Conservation (phyloP, 2,329 filamentous ascomycete species). For the Alternaria alternata region DNA sequence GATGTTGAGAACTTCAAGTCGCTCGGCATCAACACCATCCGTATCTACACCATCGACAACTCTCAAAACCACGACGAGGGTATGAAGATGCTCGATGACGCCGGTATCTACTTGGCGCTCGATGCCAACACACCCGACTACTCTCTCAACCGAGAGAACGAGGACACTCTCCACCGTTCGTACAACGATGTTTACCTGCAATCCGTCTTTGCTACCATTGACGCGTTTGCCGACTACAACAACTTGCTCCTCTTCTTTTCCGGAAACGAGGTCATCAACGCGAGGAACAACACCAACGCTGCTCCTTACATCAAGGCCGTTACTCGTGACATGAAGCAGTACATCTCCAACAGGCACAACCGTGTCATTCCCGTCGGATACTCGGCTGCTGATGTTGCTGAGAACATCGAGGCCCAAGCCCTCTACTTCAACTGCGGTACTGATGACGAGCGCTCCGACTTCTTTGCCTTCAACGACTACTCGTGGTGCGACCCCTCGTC, state of each 20-base stretch:
- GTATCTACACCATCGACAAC: conserved; percentile 94
- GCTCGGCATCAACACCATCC: conserved; percentile 87
- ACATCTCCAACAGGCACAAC: conserved; percentile 73
- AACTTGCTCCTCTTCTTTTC: conserved; percentile 88
- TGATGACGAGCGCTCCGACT: conserved; percentile 84
- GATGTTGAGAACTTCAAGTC: conserved; percentile 84
- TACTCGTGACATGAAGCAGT: conserved; percentile 81
- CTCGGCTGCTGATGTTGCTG: conserved; percentile 83
- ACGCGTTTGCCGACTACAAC: conserved; percentile 80
- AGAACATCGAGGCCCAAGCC: conserved; percentile 86
- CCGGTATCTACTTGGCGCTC: conserved; percentile 89
- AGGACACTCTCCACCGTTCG: conserved; percentile 63
- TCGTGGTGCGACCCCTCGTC: conserved; percentile 71
- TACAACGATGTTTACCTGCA: conserved; percentile 91
- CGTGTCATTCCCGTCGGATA: conserved; percentile 79
- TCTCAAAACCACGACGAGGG: conserved; percentile 80
- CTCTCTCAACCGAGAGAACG: conserved; percentile 80
- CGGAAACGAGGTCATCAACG: conserved; percentile 80
- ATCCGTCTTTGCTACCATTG: conserved; percentile 79
- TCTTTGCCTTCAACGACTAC: conserved; percentile 91
- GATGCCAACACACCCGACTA: conserved; percentile 90
- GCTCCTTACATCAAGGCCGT: conserved; percentile 77
- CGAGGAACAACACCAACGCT: conserved; percentile 67
- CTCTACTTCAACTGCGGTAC: conserved; percentile 92
- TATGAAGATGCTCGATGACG: conserved; percentile 81